Percentiles rank a stretch among this genome's conserved stretches.
These are phyloP conservation scores for Fusarium coicis DNA, from an alignment of 2,329 filamentous ascomycete species.

Conservation along the genomic window DNA sequence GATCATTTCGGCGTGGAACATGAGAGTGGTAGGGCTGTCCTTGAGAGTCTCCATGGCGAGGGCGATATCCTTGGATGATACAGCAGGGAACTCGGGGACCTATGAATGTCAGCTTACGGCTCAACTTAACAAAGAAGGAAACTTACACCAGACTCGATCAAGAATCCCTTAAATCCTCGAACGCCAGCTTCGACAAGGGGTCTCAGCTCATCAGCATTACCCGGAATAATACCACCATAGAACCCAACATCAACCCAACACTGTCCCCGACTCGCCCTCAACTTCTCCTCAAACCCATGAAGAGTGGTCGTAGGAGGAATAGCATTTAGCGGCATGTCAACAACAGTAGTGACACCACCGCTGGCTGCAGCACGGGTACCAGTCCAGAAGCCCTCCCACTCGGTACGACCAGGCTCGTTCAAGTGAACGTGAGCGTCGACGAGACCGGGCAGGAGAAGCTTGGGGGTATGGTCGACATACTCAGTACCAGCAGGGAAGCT, in stretches of 20 bases:
- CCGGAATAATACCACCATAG: conserved; percentile 93
- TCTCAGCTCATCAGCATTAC: conserved; percentile 82
- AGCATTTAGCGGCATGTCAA: conserved; percentile 98
- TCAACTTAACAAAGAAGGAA: not conserved
- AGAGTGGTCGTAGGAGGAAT: conserved; percentile 96
- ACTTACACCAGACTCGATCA: conserved; percentile 94
- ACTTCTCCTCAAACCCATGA: conserved; percentile 82
- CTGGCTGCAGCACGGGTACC: conserved; percentile 94
- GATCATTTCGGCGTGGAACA: conserved; percentile 99
- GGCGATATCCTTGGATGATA: conserved; percentile 81
- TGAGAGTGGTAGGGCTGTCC: conserved; percentile 86
- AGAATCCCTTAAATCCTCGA: conserved; percentile 95
- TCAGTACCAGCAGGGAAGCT: conserved; percentile 77
- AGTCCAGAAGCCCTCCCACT: conserved; percentile 98
- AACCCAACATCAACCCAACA: conserved; percentile 99
- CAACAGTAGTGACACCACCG: conserved; percentile 93
- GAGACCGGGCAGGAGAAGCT: conserved; percentile 86
- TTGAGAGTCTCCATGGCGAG: conserved; percentile 84
- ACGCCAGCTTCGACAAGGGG: conserved; percentile 87
- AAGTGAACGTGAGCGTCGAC: conserved; percentile 98
- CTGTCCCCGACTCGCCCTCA: conserved; percentile 83
- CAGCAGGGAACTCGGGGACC: conserved; percentile 95
- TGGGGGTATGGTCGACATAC: conserved; percentile 87
- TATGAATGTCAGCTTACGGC: conserved; percentile 49
- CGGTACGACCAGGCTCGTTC: conserved; percentile 94